Base-by-base conservation (phyloP, 2,329 filamentous ascomycete species). In the Arthrobotrys iridis region DNA sequence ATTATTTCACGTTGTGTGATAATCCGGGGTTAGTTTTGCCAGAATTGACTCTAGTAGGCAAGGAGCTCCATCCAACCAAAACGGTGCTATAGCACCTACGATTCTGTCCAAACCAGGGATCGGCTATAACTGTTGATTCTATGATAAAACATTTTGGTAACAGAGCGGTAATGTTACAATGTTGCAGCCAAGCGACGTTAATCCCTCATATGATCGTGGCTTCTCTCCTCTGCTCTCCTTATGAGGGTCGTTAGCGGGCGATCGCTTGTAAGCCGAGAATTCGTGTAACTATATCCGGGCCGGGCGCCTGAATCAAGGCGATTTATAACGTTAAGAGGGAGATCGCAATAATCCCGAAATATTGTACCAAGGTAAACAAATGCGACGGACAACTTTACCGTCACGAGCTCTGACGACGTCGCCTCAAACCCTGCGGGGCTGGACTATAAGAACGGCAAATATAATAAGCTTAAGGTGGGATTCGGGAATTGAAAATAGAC, bases 141-240 rank as follows among this genome's bases (percentile, higher is more conserved):
- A 37, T 24, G 50, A n/a, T n/a, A n/a, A 45, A 33, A 33, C n/a
- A 28, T 6, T 22, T 33, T 20, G 50, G 30, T 35, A 13, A 30
- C 18, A 15, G 33, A 55, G n/a, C n/a, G n/a, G 28, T 41, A 55
- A 62, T 62, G 45, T 75, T 68, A 58, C 59, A 68, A 33, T 40
- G 63, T 68, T 75, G 52, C 71, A 75, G 63, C 71, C 71, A 74
- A 67, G 71, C 45, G 10, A 28, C 57, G 57, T 75, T 63, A 66
- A 64, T 63, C 63, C 55, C 63, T 63, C 55, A 62, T 20, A 15
- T 37, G n/a, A 40, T 40, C 35, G 5, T 40, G 35, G 10, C 35
- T 30, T 55, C 28, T 33, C 50, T 55, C 50, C 50, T 55, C 24
- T 24, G 15, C 24, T 55, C 45, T 41, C 60, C 66, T 18, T 40